Evolutionary conservation across 148 eudicot species (phyloP).

Genomic region (Suaeda aralocaspica): DNA sequence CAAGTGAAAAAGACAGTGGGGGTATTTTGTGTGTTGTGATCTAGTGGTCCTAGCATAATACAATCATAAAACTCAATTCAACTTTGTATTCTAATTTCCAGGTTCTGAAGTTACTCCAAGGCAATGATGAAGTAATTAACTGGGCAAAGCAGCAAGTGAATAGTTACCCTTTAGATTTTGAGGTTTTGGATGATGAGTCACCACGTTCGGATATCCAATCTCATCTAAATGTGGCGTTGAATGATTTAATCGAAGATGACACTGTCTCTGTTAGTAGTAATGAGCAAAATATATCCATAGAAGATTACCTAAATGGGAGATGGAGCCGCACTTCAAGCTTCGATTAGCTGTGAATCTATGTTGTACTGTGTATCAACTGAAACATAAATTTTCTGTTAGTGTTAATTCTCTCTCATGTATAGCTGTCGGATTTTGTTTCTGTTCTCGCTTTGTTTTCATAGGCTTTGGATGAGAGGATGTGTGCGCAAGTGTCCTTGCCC

Average conservation of each 20-base stretch:
- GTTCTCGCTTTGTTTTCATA: conserved; percentile 3
- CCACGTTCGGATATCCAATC: conserved; percentile 48
- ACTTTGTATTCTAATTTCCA: conserved; percentile 17
- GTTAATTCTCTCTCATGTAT: conserved; percentile 22
- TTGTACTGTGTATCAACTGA: neutral
- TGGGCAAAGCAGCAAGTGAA: conserved; percentile 70
- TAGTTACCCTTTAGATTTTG: conserved; percentile 30
- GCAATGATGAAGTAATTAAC: conserved; percentile 52
- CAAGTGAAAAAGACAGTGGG: too few relatives aligned
- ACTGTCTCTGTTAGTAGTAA: conserved; percentile 44
- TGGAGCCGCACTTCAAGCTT: conserved; percentile 74
- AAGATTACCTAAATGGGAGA: conserved; percentile 61
- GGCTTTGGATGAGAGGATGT: conserved; percentile 35
- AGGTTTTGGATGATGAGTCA: conserved; percentile 36
- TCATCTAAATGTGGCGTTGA: conserved; percentile 49
- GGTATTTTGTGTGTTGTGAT: too few relatives aligned
- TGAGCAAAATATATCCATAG: conserved; percentile 50
- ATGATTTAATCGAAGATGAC: conserved; percentile 48
- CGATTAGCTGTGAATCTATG: conserved; percentile 26
- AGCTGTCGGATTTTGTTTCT: conserved; percentile 3
- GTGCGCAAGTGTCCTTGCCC: conserved; percentile 25
- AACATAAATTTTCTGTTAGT: conserved; percentile 4
- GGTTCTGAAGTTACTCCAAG: conserved; percentile 82
- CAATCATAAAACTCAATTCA: neutral
- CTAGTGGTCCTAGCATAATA: too few relatives aligned